Percentiles rank a stretch among this genome's conserved stretches.
phyloP scores from a whole-genome alignment of 2,329 filamentous ascomycete genomes.

The Moelleriella libera region DNA sequence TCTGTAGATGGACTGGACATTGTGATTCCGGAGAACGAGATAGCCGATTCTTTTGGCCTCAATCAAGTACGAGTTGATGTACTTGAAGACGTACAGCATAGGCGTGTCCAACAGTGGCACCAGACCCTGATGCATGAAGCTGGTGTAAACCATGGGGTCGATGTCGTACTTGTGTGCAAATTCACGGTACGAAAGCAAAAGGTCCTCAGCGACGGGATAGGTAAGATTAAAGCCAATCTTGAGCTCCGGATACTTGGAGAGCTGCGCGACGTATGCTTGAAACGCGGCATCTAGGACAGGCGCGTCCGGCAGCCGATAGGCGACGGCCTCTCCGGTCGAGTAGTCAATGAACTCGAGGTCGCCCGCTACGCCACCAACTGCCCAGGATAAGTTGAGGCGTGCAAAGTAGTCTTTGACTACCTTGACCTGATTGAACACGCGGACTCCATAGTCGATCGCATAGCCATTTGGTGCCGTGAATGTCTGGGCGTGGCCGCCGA shows the following conservation, averaged over 20 bases:
- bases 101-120: conserved; percentile 22
- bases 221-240: conserved; percentile 13
- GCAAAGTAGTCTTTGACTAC: conserved; percentile 21
- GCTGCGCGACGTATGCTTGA: background rate
- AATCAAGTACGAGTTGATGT: conserved; percentile 5
- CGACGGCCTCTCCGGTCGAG: background rate
- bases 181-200: conserved; percentile 24
- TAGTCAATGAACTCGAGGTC: conserved; percentile 2
- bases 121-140: conserved; percentile 18
- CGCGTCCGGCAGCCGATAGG: background rate
- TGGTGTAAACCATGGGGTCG: conserved; percentile 16
- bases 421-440: conserved; percentile 17
- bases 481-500: conserved; percentile 29
- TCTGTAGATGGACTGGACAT: background rate
- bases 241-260: conserved; percentile 2
- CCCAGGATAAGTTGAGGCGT: conserved; percentile 15
- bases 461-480: conserved; percentile 13
- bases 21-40: conserved; percentile 4
- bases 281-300: conserved; percentile 1
- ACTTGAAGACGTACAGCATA: conserved; percentile 23
- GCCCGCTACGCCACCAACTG: background rate
- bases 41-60: conserved; percentile 8
- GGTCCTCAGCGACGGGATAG: conserved; percentile 24
- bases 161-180: conserved; percentile 26
- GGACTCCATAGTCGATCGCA: conserved; percentile 7